Evolutionary conservation across 331 rosid species (phyloP).

Genomic region (Prunus yedoensis): DNA sequence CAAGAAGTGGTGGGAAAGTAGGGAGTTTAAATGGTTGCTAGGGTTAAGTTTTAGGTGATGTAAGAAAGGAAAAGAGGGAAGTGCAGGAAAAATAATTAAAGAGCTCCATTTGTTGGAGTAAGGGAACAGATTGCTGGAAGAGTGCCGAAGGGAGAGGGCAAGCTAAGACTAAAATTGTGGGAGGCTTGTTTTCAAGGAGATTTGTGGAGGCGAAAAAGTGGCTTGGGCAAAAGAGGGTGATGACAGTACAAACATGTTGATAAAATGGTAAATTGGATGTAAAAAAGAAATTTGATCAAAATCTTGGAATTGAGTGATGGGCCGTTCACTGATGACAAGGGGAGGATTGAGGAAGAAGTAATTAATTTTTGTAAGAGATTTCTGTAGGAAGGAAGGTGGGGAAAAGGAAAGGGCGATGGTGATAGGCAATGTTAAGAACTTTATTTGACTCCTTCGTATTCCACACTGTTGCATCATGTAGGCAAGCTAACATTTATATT

Average conservation of each 20-base stretch:
- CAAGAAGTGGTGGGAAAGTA: no score
- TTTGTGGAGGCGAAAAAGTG: background rate
- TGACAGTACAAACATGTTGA: background rate
- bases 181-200: background rate
- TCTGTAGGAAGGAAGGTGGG: background rate
- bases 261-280: background rate
- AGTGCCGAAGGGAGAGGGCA: background rate
- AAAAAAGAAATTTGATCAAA: background rate
- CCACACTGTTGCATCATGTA: background rate
- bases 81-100: no score
- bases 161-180: background rate
- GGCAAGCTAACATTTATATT: background rate
- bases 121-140: no score
- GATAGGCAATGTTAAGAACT: background rate
- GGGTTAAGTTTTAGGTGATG: no score
- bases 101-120: no score
- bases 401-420: background rate
- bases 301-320: background rate
- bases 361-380: background rate
- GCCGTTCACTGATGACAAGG: background rate
- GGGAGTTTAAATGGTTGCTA: no score
- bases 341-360: background rate
- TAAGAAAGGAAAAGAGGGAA: no score
- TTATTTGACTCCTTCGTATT: background rate
- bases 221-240: background rate